Evolutionary conservation across 2,329 filamentous ascomycete genomes (phyloP), one percentile per base, ranked within the genome.

Genomic region (Diaporthe ilicicola): DNA sequence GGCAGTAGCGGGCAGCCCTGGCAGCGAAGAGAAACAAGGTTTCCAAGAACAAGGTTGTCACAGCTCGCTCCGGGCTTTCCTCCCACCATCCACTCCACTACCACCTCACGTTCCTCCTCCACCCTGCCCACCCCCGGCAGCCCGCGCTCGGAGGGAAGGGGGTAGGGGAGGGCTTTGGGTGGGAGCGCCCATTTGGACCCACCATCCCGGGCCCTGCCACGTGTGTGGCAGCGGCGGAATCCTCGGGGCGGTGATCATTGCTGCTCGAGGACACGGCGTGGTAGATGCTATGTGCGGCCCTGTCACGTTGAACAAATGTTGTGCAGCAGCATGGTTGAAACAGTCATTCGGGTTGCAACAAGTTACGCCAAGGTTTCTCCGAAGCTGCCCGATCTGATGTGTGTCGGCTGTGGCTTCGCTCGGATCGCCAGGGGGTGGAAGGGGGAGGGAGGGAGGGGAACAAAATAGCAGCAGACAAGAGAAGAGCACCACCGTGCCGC

Each of bases 41-140:
- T 64, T 64, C 59, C 59, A 64, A 64, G 59, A 50, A 64, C 59
- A 64, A 64, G 59, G 59, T 64, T 64, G 59, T 64, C 44, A 64
- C 59, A 64, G 59, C 44, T 50, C 3, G 59, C 59, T 64, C 59
- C 59, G 59, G 44, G 59, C 59, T 64, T 64, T 50, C 46, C 44
- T 50, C 44, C 44, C 44, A 24, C 42, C 59, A 34, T 39, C 39
- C 24, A 61, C 56, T n/a, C 56, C 56, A 27, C 42, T 62, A 48
- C 56, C 42, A 48, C 56, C 42, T 34, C 37, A 5, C 7, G 6
- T 39, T 8, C 37, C 37, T 8, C 37, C 13, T 8, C 44, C 24
- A 64, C 59, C 44, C 59, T 37, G 51, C 9, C 53, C 53, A 55
- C 53, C 44, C 42, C 59, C 59, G 59, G 42, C 59, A 32, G 42